Evolutionary conservation across 306 rosid genomes (phyloP).

Genomic region (Vigna radiata): DNA sequence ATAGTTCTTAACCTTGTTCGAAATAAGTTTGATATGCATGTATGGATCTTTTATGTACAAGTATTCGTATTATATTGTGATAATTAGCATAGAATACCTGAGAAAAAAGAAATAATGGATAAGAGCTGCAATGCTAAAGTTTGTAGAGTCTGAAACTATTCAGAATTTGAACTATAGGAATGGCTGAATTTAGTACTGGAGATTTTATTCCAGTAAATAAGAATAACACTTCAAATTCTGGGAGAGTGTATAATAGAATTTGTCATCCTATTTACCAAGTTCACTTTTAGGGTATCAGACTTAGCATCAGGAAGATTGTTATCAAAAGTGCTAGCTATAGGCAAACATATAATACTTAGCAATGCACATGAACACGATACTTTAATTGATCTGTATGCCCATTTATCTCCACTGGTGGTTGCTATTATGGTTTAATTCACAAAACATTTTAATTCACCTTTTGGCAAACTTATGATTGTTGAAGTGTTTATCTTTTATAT

Average conservation of each 20-base stretch:
- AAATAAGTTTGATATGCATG: slow-evolving; percentile 26
- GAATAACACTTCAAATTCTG: not conserved
- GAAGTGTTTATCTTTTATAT: slow-evolving; percentile 14
- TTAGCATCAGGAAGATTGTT: not conserved
- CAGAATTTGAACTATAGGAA: slow-evolving; percentile 11
- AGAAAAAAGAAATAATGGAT: slow-evolving; percentile 17
- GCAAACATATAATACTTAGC: not conserved
- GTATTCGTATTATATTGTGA: slow-evolving; percentile 20
- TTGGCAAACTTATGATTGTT: slow-evolving; percentile 4
- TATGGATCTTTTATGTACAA: not conserved
- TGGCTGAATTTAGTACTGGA: not conserved
- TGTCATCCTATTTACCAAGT: not conserved
- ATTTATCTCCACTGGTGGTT: slow-evolving; percentile 8
- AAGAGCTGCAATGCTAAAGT: slow-evolving; percentile 9
- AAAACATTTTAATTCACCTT: slow-evolving; percentile 7
- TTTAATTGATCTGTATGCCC: not conserved
- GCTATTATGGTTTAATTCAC: slow-evolving; percentile 18
- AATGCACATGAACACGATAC: not conserved
- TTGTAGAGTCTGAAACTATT: slow-evolving; percentile 17
- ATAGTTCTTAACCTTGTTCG: slow-evolving; percentile 42
- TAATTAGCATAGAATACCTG: slow-evolving; percentile 5
- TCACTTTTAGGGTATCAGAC: slow-evolving; percentile 10
- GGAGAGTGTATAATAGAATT: slow-evolving; percentile 1
- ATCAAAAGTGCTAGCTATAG: not conserved
- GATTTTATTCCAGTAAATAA: slow-evolving; percentile 7